Conservation (phyloP, 768 basidiomycete species). For the Russula griseocarnosa region DNA sequence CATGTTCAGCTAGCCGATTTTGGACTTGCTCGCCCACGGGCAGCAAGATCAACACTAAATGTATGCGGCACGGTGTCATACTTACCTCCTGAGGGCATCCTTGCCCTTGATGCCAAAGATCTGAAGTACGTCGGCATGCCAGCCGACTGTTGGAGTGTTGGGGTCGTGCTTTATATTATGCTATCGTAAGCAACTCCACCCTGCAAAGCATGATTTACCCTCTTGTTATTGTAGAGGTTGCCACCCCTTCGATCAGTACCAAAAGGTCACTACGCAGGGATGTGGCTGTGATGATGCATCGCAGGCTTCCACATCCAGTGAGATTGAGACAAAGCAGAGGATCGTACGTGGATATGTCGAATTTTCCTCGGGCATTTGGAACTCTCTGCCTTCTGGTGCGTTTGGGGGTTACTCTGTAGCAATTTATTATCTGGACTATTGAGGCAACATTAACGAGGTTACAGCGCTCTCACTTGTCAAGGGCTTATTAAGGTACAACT, state of each 20-base stretch:
- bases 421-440: conserved; percentile 4
- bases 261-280: background rate
- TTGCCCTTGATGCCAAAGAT: conserved; percentile 71
- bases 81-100: conserved; percentile 78
- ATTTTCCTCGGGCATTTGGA: conserved; percentile 56
- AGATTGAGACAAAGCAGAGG: conserved; percentile 60
- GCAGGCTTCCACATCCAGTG: conserved; percentile 45
- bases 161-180: conserved; percentile 80
- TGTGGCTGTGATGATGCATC: conserved; percentile 32
- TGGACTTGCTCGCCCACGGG: conserved; percentile 73
- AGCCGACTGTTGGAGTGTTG: conserved; percentile 88
- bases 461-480: conserved; percentile 59
- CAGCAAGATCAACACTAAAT: conserved; percentile 78
- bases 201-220: background rate
- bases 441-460: background rate
- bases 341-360: conserved; percentile 49
- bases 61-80: conserved; percentile 88
- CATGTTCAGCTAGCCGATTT: conserved; percentile 84
- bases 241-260: conserved; percentile 24
- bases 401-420: conserved; percentile 4
- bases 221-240: conserved; percentile 12
- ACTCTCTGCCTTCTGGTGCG: conserved; percentile 54
- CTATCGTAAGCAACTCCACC: conserved; percentile 53
- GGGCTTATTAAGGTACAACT: conserved; percentile 58
- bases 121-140: conserved; percentile 76